phyloP scores from a whole-genome alignment of 1,284 basidiomycete species.

The Rhizoctonia solani region DNA sequence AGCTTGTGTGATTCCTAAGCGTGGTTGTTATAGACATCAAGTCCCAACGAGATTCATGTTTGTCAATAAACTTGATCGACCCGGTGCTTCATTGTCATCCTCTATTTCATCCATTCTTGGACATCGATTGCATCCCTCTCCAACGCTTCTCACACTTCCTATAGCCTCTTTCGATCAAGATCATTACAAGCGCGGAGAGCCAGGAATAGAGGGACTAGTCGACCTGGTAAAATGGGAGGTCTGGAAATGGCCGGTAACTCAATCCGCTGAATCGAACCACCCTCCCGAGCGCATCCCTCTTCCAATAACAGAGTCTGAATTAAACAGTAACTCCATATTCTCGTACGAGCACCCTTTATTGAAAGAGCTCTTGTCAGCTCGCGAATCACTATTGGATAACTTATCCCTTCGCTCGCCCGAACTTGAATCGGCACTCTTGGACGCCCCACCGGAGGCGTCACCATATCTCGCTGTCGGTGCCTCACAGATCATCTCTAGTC shows the following conservation, averaged over 20 bases:
- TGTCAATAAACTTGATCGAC: constrained; percentile 85
- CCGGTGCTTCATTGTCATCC: constrained; percentile 75
- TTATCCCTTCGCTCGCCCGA: constrained; percentile 42
- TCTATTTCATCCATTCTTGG: constrained; percentile 72
- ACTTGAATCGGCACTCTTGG: constrained; percentile 45
- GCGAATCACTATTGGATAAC: constrained; percentile 75
- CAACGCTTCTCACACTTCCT: constrained; percentile 75
- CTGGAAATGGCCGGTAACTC: constrained; percentile 60
- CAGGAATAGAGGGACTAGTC: constrained; percentile 75
- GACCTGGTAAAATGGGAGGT: constrained; percentile 81
- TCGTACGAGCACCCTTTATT: constrained; percentile 64
- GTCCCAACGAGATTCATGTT: constrained; percentile 80
- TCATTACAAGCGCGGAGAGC: constrained; percentile 70
- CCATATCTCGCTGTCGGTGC: constrained; percentile 64
- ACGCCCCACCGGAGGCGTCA: constrained; percentile 58
- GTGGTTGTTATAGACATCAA: constrained; percentile 59
- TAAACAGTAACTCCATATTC: constrained; percentile 53
- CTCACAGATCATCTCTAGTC: constrained; percentile 58
- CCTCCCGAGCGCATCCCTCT: constrained; percentile 57
- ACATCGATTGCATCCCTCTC: constrained; percentile 74
- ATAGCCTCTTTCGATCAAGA: constrained; percentile 68
- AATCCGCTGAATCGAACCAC: constrained; percentile 42
- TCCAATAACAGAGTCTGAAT: constrained; percentile 54
- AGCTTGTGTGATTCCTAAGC: constrained; percentile 2
- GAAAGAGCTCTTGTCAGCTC: constrained; percentile 66